Evolutionary conservation across 2,329 filamentous ascomycete genomes (phyloP).

Genomic region (Fusarium sambucinum): DNA sequence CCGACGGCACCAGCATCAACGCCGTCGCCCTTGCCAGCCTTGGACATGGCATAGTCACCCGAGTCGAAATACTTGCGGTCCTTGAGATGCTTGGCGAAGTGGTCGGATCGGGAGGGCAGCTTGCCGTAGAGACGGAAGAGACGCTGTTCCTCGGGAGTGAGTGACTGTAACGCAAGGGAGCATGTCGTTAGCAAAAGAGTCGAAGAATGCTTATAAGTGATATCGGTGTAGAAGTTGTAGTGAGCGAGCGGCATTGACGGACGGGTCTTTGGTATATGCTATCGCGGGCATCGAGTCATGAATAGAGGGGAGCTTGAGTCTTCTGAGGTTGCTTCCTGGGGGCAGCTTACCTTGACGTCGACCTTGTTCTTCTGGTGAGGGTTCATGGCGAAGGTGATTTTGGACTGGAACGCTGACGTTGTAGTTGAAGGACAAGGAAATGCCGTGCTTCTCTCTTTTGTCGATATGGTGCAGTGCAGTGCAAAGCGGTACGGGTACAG

Average conservation of each 20-base stretch:
- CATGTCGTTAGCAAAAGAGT: constrained; percentile 36
- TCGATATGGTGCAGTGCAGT: background rate
- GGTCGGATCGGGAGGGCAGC: constrained; percentile 93
- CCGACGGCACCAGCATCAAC: constrained; percentile 94
- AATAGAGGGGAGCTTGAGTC: constrained; percentile 25
- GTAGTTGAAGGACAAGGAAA: constrained; percentile 5
- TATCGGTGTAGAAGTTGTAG: constrained; percentile 2
- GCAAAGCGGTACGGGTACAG: constrained; percentile 5
- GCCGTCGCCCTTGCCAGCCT: constrained; percentile 95
- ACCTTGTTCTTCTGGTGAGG: constrained; percentile 99
- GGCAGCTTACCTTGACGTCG: constrained; percentile 84
- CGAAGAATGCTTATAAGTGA: background rate
- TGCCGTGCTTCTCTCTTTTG: constrained; percentile 13
- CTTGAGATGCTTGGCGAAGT: constrained; percentile 98
- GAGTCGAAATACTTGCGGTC: constrained; percentile 99
- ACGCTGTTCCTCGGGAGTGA: constrained; percentile 94
- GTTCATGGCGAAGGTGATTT: constrained; percentile 73
- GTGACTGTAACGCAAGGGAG: constrained; percentile 68
- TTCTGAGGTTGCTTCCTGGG: constrained; percentile 31
- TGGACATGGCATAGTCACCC: constrained; percentile 95
- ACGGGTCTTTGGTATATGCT: background rate
- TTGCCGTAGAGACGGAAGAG: constrained; percentile 98
- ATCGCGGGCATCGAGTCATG: constrained; percentile 30
- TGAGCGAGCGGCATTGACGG: background rate
- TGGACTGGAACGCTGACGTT: constrained; percentile 3